Conservation (phyloP, 257 asterid species). For the Plantago major region DNA sequence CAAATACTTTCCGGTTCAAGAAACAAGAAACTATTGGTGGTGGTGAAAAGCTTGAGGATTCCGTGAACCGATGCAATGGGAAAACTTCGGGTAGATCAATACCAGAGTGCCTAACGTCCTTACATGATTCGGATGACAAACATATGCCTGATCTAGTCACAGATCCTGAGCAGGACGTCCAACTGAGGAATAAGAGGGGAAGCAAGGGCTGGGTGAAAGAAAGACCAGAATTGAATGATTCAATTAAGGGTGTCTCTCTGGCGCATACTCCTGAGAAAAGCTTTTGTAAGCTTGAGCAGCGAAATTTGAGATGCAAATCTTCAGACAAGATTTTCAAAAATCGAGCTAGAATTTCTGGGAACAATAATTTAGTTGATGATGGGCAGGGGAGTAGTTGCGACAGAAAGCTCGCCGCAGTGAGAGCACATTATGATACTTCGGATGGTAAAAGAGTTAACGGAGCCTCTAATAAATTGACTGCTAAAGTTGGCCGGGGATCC, state of each 20-base stretch:
- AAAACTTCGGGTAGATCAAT: constrained; percentile 34
- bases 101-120: constrained; percentile 28
- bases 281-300: constrained; percentile 25
- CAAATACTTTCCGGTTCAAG: constrained; percentile 32
- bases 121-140: constrained; percentile 28
- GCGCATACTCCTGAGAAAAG: constrained; percentile 31
- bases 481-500: constrained; percentile 28
- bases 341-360: constrained; percentile 23
- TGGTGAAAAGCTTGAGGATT: constrained; percentile 32
- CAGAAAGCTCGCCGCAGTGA: constrained; percentile 25
- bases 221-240: constrained; percentile 27
- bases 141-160: constrained; percentile 27
- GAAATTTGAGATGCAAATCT: constrained; percentile 31
- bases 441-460: constrained; percentile 39
- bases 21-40: constrained; percentile 36
- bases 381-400: constrained; percentile 27
- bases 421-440: constrained; percentile 28
- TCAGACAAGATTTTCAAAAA: constrained; percentile 32
- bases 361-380: constrained; percentile 34
- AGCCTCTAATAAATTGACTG: constrained; percentile 17
- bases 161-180: constrained; percentile 31
- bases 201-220: constrained; percentile 37
- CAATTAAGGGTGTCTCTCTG: constrained; percentile 24
- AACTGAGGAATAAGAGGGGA: constrained; percentile 33
- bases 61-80: constrained; percentile 31